phyloP scores from a whole-genome alignment of 441 rosid genomes.

The Manihot esculenta region DNA sequence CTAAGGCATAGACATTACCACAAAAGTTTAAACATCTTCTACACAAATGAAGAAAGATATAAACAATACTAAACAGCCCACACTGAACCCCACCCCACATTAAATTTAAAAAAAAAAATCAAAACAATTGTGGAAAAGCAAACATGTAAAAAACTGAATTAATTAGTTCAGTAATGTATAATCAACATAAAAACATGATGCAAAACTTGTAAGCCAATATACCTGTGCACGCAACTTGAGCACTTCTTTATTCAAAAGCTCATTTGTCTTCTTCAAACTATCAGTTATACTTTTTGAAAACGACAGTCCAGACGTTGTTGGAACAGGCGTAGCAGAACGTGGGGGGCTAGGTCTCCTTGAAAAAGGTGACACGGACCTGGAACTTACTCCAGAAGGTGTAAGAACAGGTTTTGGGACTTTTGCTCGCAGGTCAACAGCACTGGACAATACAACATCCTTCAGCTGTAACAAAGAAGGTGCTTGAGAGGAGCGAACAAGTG shows the following conservation, averaged over 20 bases:
- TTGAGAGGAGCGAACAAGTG: conserved; percentile 74
- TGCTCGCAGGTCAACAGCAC: conserved; percentile 62
- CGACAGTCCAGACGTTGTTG: conserved; percentile 74
- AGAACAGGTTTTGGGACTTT: conserved; percentile 71
- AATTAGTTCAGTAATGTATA: too few relatives aligned
- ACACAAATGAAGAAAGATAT: not conserved
- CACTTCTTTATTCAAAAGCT: conserved; percentile 89
- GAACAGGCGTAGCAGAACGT: conserved; percentile 93
- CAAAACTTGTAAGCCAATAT: conserved; percentile 23
- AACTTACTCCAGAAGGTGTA: conserved; percentile 81
- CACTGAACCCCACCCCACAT: too few relatives aligned
- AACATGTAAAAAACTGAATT: not conserved
- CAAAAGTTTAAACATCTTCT: conserved; percentile 12
- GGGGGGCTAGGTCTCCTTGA: conserved; percentile 96
- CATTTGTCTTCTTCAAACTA: conserved; percentile 95
- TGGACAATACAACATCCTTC: conserved; percentile 71
- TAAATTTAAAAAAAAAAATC: too few relatives aligned
- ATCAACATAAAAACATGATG: not conserved
- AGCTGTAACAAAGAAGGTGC: conserved; percentile 76
- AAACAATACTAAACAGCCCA: not conserved
- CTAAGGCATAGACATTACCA: conserved; percentile 43
- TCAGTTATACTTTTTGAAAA: conserved; percentile 78
- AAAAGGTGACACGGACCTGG: conserved; percentile 97
- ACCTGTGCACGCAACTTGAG: conserved; percentile 87
- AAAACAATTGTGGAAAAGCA: too few relatives aligned